Conservation (phyloP, 202 grass and related monocot genomes). For the Tripidium arundinaceum region DNA sequence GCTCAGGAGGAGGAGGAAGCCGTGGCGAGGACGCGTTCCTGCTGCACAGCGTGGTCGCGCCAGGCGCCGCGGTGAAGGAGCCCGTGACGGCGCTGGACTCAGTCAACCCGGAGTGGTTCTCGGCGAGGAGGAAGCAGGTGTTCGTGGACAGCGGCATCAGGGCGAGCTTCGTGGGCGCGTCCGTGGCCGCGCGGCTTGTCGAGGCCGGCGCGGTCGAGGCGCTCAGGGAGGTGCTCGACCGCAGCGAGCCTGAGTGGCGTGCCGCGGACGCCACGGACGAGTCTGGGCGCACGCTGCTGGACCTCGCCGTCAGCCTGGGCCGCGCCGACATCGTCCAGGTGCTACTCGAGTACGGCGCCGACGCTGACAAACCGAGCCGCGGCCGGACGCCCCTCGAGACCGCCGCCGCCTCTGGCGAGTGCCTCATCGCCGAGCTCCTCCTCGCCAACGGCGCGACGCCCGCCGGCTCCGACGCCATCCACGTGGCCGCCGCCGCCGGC, state of each 20-base stretch:
- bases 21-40: conserved; percentile 58
- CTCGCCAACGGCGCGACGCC: conserved; percentile 48
- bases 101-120: conserved; percentile 65
- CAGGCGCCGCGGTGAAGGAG: conserved; percentile 44
- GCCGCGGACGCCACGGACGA: conserved; percentile 45
- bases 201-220: conserved; percentile 46
- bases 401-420: conserved; percentile 43
- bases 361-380: conserved; percentile 50
- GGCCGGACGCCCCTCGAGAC: conserved; percentile 53
- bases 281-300: conserved; percentile 51
- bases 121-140: conserved; percentile 63
- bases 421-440: conserved; percentile 62
- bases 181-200: conserved; percentile 42
- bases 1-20: neutral
- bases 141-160: conserved; percentile 65
- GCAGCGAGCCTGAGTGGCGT: conserved; percentile 59
- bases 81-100: conserved; percentile 42
- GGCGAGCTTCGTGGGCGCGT: conserved; percentile 52
- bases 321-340: conserved; percentile 71
- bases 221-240: conserved; percentile 56
- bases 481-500: conserved; percentile 46
- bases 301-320: conserved; percentile 49
- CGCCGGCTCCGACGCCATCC: conserved; percentile 47
- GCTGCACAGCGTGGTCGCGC: conserved; percentile 72
- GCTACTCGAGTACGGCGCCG: conserved; percentile 67